These are phyloP conservation scores for Lophium mytilinum DNA, from an alignment of 495 filamentous ascomycete species.

Conservation along the genomic window DNA sequence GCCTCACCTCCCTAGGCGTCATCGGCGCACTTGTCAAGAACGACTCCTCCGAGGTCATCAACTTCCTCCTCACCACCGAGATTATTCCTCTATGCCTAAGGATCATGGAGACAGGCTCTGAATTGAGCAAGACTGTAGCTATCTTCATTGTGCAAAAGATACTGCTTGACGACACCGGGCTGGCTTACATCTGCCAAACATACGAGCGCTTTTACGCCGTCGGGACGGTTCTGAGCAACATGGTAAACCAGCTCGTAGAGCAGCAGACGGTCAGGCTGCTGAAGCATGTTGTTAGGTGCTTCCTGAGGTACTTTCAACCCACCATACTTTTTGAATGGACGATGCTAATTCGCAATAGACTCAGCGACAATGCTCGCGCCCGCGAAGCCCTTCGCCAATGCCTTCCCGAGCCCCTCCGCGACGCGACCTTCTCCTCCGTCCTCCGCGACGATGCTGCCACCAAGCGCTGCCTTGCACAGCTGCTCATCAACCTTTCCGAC, in stretches of 20 bases:
- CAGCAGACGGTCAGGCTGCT: slow-evolving; percentile 92
- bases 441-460: slow-evolving; percentile 96
- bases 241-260: slow-evolving; percentile 95
- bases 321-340: slow-evolving; percentile 3
- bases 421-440: slow-evolving; percentile 93
- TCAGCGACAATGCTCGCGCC: slow-evolving; percentile 93
- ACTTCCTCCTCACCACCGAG: slow-evolving; percentile 96
- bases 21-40: slow-evolving; percentile 98
- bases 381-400: slow-evolving; percentile 94
- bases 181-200: slow-evolving; percentile 97
- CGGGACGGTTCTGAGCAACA: slow-evolving; percentile 94
- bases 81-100: slow-evolving; percentile 97
- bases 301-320: slow-evolving; percentile 71
- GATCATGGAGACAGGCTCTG: slow-evolving; percentile 99
- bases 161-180: slow-evolving; percentile 89
- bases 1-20: slow-evolving; percentile 93
- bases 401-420: slow-evolving; percentile 89
- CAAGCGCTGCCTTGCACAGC: slow-evolving; percentile 92
- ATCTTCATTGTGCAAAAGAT: slow-evolving; percentile 99
- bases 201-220: slow-evolving; percentile 99
- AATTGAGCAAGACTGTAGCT: slow-evolving; percentile 96
- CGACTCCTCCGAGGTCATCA: slow-evolving; percentile 96
- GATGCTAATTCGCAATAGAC: slow-evolving; percentile 37
- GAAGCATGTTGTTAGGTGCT: slow-evolving; percentile 97
- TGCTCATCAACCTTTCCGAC: slow-evolving; percentile 94